Conservation (phyloP, 140 eudicot species). For the Anethum foeniculum region DNA sequence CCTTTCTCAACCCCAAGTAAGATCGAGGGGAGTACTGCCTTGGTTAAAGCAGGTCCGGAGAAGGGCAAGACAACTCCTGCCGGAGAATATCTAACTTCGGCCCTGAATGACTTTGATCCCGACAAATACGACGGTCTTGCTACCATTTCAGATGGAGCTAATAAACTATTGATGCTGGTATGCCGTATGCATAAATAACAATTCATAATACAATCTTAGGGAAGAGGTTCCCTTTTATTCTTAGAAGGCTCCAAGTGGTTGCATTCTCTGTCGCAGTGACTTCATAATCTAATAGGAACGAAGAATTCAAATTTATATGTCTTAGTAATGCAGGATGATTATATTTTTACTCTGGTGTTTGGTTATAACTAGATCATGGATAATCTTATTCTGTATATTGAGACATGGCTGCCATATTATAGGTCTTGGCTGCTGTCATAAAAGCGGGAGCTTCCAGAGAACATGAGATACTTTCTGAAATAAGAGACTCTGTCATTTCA, state of each 20-base stretch:
- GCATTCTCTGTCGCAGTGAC: neutral
- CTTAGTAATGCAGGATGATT: neutral
- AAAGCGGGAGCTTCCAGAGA: constrained; percentile 99
- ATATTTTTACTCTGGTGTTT: neutral
- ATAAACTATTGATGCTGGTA: constrained; percentile 97
- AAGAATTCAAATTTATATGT: neutral
- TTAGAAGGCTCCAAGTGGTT: constrained; percentile 3
- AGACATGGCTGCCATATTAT: constrained; percentile 30
- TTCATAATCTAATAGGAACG: neutral
- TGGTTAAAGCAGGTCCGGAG: constrained; percentile 68
- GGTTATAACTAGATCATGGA: neutral
- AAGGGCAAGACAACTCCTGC: constrained; percentile 85
- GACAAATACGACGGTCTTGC: constrained; percentile 90
- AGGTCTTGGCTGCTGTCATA: constrained; percentile 97
- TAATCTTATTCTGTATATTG: neutral
- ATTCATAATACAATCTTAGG: neutral
- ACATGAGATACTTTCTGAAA: constrained; percentile 98
- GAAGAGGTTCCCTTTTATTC: neutral
- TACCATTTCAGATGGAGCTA: constrained; percentile 97
- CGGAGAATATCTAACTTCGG: constrained; percentile 94
- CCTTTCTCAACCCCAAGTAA: constrained; percentile 45
- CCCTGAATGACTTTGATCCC: constrained; percentile 87
- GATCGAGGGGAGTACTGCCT: constrained; percentile 55
- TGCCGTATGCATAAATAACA: constrained; percentile 25
- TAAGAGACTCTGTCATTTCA: constrained; percentile 85